Evolutionary conservation across 352 stramenopile genomes (phyloP).

Genomic region (Globisporangium canariense): DNA sequence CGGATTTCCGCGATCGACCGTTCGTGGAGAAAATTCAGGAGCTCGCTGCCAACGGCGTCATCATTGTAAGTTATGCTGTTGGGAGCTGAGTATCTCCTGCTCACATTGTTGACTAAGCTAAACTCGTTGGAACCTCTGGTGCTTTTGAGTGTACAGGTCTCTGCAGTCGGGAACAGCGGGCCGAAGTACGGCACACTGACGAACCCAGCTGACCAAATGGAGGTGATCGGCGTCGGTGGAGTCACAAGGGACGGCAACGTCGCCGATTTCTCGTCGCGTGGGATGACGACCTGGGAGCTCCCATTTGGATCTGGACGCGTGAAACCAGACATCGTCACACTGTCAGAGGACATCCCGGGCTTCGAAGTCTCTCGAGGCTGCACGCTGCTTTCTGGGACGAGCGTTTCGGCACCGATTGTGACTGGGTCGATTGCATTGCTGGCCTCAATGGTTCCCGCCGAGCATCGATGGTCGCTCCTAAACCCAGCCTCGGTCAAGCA

Average conservation of each 20-base stretch:
- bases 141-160: slow-evolving; percentile 36
- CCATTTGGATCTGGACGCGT: slow-evolving; percentile 77
- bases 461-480: slow-evolving; percentile 50
- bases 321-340: slow-evolving; percentile 81
- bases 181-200: slow-evolving; percentile 83
- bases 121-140: not conserved
- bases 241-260: slow-evolving; percentile 53
- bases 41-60: slow-evolving; percentile 69
- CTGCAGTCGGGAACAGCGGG: slow-evolving; percentile 81
- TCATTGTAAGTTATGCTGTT: slow-evolving; percentile 39
- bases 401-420: slow-evolving; percentile 80
- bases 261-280: slow-evolving; percentile 75
- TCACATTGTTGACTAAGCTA: slow-evolving; percentile 3
- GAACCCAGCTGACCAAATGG: slow-evolving; percentile 81
- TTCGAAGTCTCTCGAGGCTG: slow-evolving; percentile 48
- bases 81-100: not conserved
- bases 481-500: slow-evolving; percentile 74
- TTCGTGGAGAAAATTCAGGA: slow-evolving; percentile 90
- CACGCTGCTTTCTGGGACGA: slow-evolving; percentile 75
- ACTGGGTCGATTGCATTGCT: slow-evolving; percentile 73
- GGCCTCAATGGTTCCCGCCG: slow-evolving; percentile 57
- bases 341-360: slow-evolving; percentile 65
- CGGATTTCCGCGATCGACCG: slow-evolving; percentile 80
- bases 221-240: slow-evolving; percentile 83
- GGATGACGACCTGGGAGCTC: slow-evolving; percentile 86